These are phyloP conservation scores for Martensiomyces pterosporus DNA, from an alignment of 192 early-diverging fungal genomes.

Conservation along the genomic window DNA sequence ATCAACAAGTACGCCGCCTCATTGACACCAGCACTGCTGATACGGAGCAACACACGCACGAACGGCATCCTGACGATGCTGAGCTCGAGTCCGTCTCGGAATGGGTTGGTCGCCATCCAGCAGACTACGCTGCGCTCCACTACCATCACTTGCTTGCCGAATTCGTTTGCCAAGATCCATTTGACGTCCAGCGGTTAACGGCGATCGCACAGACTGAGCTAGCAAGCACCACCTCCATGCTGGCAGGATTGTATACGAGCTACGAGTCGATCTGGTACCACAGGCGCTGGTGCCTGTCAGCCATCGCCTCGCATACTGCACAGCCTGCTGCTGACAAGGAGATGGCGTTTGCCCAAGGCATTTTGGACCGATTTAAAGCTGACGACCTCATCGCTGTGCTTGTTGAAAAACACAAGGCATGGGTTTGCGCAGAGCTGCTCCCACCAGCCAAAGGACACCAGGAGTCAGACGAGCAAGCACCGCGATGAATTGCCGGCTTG, in stretches of 20 bases:
- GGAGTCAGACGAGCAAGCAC: too few relatives aligned
- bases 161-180: neutral
- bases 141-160: constrained; percentile 30
- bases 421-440: constrained; percentile 14
- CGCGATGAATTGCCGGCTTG: too few relatives aligned
- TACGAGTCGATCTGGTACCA: constrained; percentile 46
- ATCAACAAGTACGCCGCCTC: neutral
- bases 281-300: constrained; percentile 33
- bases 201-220: constrained; percentile 14
- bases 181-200: neutral
- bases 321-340: neutral
- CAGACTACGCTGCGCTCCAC: constrained; percentile 44
- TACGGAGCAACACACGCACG: neutral
- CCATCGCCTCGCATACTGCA: neutral
- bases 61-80: too few relatives aligned
- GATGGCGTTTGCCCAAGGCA: constrained; percentile 5
- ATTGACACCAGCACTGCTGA: too few relatives aligned
- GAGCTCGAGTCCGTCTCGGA: constrained; percentile 1
- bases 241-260: constrained; percentile 14
- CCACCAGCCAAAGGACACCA: neutral
- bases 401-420: constrained; percentile 13
- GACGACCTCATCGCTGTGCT: constrained; percentile 3
- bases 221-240: constrained; percentile 6
- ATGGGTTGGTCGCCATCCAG: constrained; percentile 31
- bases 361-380: neutral